Base-by-base conservation (phyloP, 768 basidiomycete genomes). In the Rhodotorula sphaerocarpa region DNA sequence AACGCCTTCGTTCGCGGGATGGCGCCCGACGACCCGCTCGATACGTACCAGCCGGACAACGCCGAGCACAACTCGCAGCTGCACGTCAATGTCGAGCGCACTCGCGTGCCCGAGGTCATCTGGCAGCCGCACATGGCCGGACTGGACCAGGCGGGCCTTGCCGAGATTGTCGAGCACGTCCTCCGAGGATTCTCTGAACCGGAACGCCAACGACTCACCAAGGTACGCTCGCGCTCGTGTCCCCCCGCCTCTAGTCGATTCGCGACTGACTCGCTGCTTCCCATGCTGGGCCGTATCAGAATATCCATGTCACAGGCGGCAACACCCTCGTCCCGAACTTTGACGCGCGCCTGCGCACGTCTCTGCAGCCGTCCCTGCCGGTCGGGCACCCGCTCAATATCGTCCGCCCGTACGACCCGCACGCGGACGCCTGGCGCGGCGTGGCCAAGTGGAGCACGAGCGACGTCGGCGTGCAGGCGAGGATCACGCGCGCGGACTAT, bases 91-190 rank as follows among this genome's bases (percentile, higher is more conserved):
- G 83, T 87, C 16, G 93, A 97, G 77, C 79, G 90, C 44, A 89
- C 87, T 80, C 80, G 92, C 42, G 90, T 87, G 12, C 88, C 87
- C 67, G 95, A 97, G 76, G 83, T 89, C 1, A 90, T 86, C 79
- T 95, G 93, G 77, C 85, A 87, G 31, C 93, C 93, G 0, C 79
- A 78, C n/a, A 91, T 95, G 83, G 92, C 89, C 3, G 93, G 95
- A 3, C 80, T 93, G 23, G 95, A 97, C 74, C 88, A 86, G 18
- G 93, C 95, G 0, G 95, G 95, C 0, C 76, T 99, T 14, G 87
- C 86, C n/a, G 95, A 99, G 75, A 83, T 96, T 5, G 76, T 91
- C 23, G 90, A 88, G 70, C 87, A 83, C 72, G 81, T 96, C 50
- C 79, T 99, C 55, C 79, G 82, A 47, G 78, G 85, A 55, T 90